phyloP scores from a whole-genome alignment of 805 yeast genomes.

The Candida glaebosa region DNA sequence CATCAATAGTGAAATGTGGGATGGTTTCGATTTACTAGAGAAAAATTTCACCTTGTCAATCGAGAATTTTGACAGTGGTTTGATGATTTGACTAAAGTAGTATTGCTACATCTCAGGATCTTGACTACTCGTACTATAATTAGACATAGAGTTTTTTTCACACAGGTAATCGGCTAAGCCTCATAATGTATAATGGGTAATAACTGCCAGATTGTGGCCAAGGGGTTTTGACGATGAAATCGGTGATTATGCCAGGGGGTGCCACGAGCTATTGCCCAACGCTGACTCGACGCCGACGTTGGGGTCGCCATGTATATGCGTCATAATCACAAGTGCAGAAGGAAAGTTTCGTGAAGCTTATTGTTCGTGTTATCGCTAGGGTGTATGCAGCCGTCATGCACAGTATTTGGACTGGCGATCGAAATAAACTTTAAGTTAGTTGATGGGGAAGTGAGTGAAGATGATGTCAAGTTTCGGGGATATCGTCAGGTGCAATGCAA shows the following conservation, averaged over 20 bases:
- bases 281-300: too few relatives aligned
- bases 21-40: too few relatives aligned
- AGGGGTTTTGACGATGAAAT: too few relatives aligned
- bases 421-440: background rate
- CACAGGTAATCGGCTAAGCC: background rate
- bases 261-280: too few relatives aligned
- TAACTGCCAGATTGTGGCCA: background rate
- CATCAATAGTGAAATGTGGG: too few relatives aligned
- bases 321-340: too few relatives aligned
- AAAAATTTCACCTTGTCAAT: too few relatives aligned
- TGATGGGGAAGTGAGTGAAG: background rate
- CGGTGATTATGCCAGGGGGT: too few relatives aligned
- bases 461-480: background rate
- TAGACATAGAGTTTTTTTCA: background rate
- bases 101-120: too few relatives aligned
- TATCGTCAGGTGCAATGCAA: background rate
- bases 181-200: background rate
- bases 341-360: background rate
- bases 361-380: background rate
- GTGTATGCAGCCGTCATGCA: conserved; percentile 1
- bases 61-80: too few relatives aligned
- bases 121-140: background rate
- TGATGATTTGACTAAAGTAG: too few relatives aligned
- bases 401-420: background rate
- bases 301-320: too few relatives aligned